These are phyloP conservation scores for Allium sativum DNA, from an alignment of 106 monocot genomes.

Conservation along the genomic window DNA sequence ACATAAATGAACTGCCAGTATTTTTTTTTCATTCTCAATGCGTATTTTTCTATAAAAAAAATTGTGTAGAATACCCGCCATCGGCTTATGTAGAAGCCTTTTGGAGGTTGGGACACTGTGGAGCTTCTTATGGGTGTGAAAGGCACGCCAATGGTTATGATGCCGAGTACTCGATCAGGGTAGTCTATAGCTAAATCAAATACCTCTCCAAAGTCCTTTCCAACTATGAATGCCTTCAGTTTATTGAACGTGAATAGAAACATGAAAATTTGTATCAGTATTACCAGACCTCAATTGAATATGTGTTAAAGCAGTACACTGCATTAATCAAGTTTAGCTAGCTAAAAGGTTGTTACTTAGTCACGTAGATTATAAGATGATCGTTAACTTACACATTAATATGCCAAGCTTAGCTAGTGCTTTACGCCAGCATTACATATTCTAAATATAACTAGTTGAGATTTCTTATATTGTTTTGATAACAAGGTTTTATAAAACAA, in stretches of 20 bases:
- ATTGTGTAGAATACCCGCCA: neutral
- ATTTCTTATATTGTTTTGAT: too few species aligned
- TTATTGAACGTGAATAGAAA: neutral
- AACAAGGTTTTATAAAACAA: too few species aligned
- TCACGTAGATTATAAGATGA: too few species aligned
- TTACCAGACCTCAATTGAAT: neutral
- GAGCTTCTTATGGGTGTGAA: neutral
- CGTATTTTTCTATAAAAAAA: neutral
- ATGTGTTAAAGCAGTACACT: conserved; percentile 12
- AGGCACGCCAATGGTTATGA: conserved; percentile 15
- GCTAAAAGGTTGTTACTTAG: too few species aligned
- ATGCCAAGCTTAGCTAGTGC: too few species aligned
- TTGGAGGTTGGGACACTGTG: conserved; percentile 1
- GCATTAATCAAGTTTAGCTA: too few species aligned
- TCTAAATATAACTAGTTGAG: too few species aligned
- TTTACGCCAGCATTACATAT: too few species aligned
- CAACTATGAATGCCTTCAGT: conserved; percentile 17
- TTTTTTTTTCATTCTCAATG: neutral
- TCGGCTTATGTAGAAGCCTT: conserved; percentile 12
- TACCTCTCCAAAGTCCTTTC: conserved; percentile 29
- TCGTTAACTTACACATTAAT: too few species aligned
- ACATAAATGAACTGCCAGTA: neutral
- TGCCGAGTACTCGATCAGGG: conserved; percentile 7
- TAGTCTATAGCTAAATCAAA: conserved; percentile 15
- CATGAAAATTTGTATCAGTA: neutral